Evolutionary conservation across 2,329 filamentous ascomycete species (phyloP), one percentile per base, ranked within the genome.

Genomic region (Aspergillus puulaauensis): DNA sequence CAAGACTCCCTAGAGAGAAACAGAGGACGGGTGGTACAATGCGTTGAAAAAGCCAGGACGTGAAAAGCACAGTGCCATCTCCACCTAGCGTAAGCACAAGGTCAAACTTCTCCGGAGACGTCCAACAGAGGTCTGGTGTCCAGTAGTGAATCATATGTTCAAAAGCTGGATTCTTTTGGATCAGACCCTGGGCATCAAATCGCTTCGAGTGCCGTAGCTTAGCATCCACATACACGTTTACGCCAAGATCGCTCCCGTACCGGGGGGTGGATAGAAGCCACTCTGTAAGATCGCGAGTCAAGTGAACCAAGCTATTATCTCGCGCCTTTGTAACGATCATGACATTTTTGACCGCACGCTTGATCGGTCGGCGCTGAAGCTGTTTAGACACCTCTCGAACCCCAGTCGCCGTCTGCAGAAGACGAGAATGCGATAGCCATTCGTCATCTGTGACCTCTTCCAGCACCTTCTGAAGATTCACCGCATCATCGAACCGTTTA

Each of bases 311-410:
- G 66, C 91, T 87, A 71, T 99, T 98, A 77, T 99, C 95, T 62
- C 95, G 87, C 21, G 95, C 95, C 77, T 98, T 99, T 61, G 95
- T 99, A 63, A 99, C 91, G 69, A 99, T 96, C 95, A 99, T 98
- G 69, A 99, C 86, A 73, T 91, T 97, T 70, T 86, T 87, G 47
- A 99, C 93, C 11, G 93, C 93, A 64, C 93, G 88, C 77, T 90
- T 95, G 75, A 98, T 91, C 21, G 95, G 93, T 41, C 91, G 86
- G 56, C 93, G 87, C 77, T 96, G 93, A 58, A 99, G 82, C 77
- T 98, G 95, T 75, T 96, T 93, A 15, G 92, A 96, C 12, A 99
- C 93, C 76, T 99, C 95, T 53, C 95, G 87, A 19, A 99, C 95
- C 47, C 92, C 90, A 0, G 91, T 96, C 51, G 95, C 95, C 0